Conservation (phyloP, 495 filamentous ascomycete species). For the Astrocystis sublimbata region DNA sequence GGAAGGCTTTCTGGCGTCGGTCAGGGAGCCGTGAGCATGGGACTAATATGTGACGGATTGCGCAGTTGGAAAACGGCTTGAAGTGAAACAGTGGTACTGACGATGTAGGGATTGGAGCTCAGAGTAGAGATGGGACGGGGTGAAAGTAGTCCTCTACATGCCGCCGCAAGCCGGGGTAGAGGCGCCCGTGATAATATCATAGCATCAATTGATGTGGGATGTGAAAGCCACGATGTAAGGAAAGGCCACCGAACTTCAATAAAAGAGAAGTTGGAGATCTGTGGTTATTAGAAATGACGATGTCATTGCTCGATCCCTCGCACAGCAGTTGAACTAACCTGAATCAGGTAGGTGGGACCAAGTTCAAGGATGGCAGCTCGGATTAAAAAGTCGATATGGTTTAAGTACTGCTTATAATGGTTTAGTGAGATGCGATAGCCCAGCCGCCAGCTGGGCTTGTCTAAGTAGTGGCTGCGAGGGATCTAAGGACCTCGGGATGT, state of each 20-base stretch:
- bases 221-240: background rate
- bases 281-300: too few species aligned
- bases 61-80: background rate
- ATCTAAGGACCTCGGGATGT: too few species aligned
- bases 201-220: background rate
- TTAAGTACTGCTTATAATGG: too few species aligned
- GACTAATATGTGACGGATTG: slow-evolving; percentile 36
- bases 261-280: background rate
- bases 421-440: too few species aligned
- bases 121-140: slow-evolving; percentile 38
- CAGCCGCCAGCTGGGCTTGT: too few species aligned
- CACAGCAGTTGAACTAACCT: background rate
- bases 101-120: slow-evolving; percentile 48
- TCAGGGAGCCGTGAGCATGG: too few species aligned
- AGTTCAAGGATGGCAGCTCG: too few species aligned
- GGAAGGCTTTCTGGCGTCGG: slow-evolving; percentile 82
- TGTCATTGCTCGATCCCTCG: background rate
- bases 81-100: slow-evolving; percentile 29
- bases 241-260: background rate
- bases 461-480: too few species aligned
- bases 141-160: slow-evolving; percentile 23
- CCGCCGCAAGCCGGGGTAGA: slow-evolving; percentile 20
- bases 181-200: slow-evolving; percentile 29
- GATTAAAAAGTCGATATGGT: too few species aligned
- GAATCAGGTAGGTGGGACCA: too few species aligned